phyloP scores from a whole-genome alignment of 495 filamentous ascomycete species.

The Staphylotrichum tortipilum region DNA sequence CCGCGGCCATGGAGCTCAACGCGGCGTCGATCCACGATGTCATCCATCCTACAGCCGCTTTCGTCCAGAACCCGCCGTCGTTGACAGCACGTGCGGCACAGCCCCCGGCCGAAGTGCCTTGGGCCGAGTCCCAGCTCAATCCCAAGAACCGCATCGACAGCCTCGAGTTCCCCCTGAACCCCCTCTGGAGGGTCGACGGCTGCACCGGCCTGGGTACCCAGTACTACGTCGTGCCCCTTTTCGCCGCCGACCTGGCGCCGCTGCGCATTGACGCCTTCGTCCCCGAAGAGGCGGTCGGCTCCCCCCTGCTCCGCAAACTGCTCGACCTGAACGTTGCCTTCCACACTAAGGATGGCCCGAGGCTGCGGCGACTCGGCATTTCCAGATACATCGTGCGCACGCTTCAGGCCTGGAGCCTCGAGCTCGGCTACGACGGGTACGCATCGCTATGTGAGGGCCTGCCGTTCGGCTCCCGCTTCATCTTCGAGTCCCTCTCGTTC shows the following conservation, averaged over 20 bases:
- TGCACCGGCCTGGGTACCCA: conserved; percentile 42
- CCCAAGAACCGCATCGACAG: conserved; percentile 46
- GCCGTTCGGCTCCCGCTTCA: conserved; percentile 41
- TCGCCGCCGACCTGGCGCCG: conserved; percentile 31
- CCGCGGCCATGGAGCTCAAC: conserved; percentile 35
- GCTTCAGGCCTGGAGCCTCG: conserved; percentile 33
- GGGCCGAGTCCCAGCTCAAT: conserved; percentile 36
- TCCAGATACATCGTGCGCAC: conserved; percentile 35
- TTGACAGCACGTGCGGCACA: background rate
- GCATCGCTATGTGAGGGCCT: conserved; percentile 20
- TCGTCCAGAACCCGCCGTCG: conserved; percentile 15
- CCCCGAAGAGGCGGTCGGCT: conserved; percentile 27
- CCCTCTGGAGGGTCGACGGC: conserved; percentile 42
- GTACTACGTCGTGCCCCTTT: conserved; percentile 39
- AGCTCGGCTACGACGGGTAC: conserved; percentile 6
- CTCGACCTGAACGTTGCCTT: conserved; percentile 37
- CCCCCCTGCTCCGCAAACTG: conserved; percentile 30
- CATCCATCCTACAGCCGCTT: conserved; percentile 43
- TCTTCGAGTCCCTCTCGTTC: conserved; percentile 34
- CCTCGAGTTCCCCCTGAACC: conserved; percentile 30
- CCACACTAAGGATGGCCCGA: conserved; percentile 37
- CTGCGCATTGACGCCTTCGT: conserved; percentile 44
- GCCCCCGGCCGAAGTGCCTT: conserved; percentile 8
- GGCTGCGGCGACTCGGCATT: conserved; percentile 35
- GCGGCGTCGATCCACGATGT: conserved; percentile 35